phyloP scores from a whole-genome alignment of 768 basidiomycete species.

The Pleurotus citrinopileatus region DNA sequence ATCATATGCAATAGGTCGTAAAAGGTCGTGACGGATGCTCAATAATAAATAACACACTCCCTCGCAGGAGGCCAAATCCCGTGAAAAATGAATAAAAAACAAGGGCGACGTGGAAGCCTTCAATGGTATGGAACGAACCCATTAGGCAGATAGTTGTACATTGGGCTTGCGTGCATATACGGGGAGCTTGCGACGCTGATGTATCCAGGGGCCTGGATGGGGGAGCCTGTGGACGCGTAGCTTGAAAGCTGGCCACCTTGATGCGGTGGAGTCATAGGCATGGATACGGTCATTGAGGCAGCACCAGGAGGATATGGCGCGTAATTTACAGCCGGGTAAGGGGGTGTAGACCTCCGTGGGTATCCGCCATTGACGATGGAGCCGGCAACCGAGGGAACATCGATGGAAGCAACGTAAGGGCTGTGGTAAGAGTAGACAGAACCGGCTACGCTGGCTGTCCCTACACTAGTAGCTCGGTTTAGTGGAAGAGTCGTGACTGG shows the following conservation, averaged over 20 bases:
- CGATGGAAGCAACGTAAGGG: slow-evolving; percentile 4
- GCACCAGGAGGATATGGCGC: neutral
- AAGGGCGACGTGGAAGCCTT: neutral
- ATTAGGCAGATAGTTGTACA: slow-evolving; percentile 6
- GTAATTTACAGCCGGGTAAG: neutral
- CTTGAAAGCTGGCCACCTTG: neutral
- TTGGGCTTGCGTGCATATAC: neutral
- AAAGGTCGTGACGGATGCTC: slow-evolving; percentile 3
- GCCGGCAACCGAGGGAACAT: neutral
- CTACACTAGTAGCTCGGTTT: neutral
- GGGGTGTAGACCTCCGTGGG: neutral
- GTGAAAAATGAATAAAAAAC: neutral
- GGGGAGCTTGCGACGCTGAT: slow-evolving; percentile 2
- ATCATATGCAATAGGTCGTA: neutral
- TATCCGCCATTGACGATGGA: neutral
- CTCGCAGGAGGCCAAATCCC: neutral
- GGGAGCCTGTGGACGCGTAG: slow-evolving; percentile 1
- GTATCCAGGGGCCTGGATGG: slow-evolving; percentile 2
- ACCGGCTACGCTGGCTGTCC: neutral
- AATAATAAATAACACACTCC: neutral
- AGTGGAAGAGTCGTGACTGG: neutral
- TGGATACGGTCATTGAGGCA: neutral
- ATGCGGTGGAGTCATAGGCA: neutral
- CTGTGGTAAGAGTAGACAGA: slow-evolving; percentile 7
- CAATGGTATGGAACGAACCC: slow-evolving; percentile 8